Evolutionary conservation across 306 rosid genomes (phyloP), one percentile per base, ranked within the genome.

Genomic region (Boehmeria nivea): DNA sequence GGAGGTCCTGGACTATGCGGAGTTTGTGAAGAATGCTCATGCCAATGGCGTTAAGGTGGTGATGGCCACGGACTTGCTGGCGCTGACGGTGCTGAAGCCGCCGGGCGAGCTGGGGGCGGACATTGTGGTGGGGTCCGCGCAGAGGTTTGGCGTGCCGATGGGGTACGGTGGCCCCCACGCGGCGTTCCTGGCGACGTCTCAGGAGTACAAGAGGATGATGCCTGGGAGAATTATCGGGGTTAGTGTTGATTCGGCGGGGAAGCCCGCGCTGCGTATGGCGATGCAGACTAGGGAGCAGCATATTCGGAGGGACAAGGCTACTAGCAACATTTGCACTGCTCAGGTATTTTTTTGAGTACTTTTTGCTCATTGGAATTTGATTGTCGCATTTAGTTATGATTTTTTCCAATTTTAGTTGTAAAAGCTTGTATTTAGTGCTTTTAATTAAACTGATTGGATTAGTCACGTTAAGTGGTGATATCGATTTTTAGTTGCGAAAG

Each of bases 81-180:
- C 99, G 1, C 59, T 93, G 76, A 88, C 95, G 40, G 36, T 74
- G 70, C 78, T 93, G 85, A 93, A 85, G 76, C 96, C 99, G 1
- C 99, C 99, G 2, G 99, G 96, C 33, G 99, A 88, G 37, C 64
- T 88, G 0, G 99, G 99, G 43, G 99, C 90, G 0, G 99, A 93
- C 76, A 93, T 93, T 46, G 99, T 93, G 54, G 99, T 93, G 60
- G 99, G 99, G 8, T 85, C 99, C 2, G 95, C 96, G 14, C 99
- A 93, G 65, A 71, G 99, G 71, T 93, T 93, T 27, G 99, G 99
- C 14, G 99, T 93, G 60, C 99, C 99, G 0, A 93, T 93, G 99
- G 99, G 99, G 34, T 93, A 93, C 74, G 99, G 99, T 53, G 99
- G 99, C 50, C 99, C 99, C 64, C 99, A 93, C 81, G 99, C 99